phyloP scores from a whole-genome alignment of 176 grass and related monocot genomes.

The Cenchrus fungigraminus region DNA sequence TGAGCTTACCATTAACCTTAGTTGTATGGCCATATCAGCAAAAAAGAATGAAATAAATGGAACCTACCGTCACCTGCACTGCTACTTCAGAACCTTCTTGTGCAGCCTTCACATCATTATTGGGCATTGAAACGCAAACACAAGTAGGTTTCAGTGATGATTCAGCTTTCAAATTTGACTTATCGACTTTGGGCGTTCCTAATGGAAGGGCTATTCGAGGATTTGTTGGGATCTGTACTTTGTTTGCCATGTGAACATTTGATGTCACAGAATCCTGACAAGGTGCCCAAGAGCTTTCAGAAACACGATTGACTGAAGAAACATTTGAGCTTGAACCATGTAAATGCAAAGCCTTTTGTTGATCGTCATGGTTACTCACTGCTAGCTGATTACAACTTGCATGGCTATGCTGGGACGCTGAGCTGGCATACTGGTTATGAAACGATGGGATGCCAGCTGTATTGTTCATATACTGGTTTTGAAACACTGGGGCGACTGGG shows the following conservation, averaged over 20 bases:
- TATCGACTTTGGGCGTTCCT: conserved; percentile 45
- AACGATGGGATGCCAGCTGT: background rate
- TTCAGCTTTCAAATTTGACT: conserved; percentile 47
- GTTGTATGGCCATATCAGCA: conserved; percentile 6
- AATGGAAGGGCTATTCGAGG: conserved; percentile 77
- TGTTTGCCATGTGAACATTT: conserved; percentile 57
- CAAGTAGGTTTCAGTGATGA: conserved; percentile 66
- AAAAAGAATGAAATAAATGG: conserved; percentile 26
- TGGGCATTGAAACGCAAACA: conserved; percentile 68
- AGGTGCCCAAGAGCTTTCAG: conserved; percentile 42
- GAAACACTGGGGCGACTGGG: background rate
- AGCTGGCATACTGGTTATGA: conserved; percentile 42
- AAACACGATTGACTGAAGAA: conserved; percentile 54
- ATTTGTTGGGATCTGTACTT: conserved; percentile 76
- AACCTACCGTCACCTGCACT: conserved; percentile 54
- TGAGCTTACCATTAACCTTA: conserved; percentile 34
- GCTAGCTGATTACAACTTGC: conserved; percentile 40
- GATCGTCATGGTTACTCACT: conserved; percentile 56
- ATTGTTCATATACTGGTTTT: conserved; percentile 44
- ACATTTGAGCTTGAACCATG: conserved; percentile 59
- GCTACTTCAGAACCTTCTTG: conserved; percentile 48
- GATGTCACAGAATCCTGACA: conserved; percentile 40
- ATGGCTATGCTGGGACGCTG: conserved; percentile 47
- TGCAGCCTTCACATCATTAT: conserved; percentile 45
- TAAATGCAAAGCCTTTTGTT: conserved; percentile 57